Evolutionary conservation across 495 filamentous ascomycete species (phyloP).

Genomic region (Penicillium odoratum): DNA sequence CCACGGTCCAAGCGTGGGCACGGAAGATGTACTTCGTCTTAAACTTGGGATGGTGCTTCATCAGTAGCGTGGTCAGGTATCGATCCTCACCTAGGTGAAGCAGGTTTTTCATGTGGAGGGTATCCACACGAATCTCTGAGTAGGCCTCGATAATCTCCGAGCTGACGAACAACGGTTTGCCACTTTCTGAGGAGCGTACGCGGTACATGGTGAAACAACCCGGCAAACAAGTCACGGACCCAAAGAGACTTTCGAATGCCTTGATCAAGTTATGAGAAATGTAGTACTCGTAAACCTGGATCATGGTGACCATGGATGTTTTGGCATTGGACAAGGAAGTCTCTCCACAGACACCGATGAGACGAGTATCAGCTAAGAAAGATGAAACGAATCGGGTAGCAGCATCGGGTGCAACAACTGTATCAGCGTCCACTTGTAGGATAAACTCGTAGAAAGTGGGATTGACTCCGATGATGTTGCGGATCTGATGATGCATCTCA

Average conservation of each 20-base stretch:
- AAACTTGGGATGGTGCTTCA: conserved; percentile 89
- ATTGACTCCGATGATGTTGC: conserved; percentile 98
- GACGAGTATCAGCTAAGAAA: conserved; percentile 85
- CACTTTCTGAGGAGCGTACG: conserved; percentile 87
- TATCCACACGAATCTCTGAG: conserved; percentile 90
- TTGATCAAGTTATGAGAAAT: conserved; percentile 98
- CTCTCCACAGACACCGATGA: conserved; percentile 93
- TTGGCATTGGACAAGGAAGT: conserved; percentile 92
- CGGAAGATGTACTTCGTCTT: conserved; percentile 97
- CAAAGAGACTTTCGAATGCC: conserved; percentile 98
- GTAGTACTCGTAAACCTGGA: conserved; percentile 99
- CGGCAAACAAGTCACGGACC: conserved; percentile 94
- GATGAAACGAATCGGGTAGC: conserved; percentile 89
- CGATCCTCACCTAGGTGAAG: conserved; percentile 90
- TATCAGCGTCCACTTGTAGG: conserved; percentile 96
- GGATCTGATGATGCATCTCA: conserved; percentile 98
- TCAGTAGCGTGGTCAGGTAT: conserved; percentile 90
- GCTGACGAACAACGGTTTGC: conserved; percentile 95
- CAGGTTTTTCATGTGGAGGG: conserved; percentile 98
- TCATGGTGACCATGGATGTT: conserved; percentile 93
- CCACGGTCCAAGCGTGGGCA: conserved; percentile 93
- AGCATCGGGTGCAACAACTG: conserved; percentile 86
- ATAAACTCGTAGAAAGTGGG: conserved; percentile 98
- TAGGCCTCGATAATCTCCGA: conserved; percentile 85
- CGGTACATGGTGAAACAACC: conserved; percentile 99